Evolutionary conservation across 2,329 filamentous ascomycete genomes (phyloP), one percentile per base, ranked within the genome.

Genomic region (Neofusicoccum sp.): DNA sequence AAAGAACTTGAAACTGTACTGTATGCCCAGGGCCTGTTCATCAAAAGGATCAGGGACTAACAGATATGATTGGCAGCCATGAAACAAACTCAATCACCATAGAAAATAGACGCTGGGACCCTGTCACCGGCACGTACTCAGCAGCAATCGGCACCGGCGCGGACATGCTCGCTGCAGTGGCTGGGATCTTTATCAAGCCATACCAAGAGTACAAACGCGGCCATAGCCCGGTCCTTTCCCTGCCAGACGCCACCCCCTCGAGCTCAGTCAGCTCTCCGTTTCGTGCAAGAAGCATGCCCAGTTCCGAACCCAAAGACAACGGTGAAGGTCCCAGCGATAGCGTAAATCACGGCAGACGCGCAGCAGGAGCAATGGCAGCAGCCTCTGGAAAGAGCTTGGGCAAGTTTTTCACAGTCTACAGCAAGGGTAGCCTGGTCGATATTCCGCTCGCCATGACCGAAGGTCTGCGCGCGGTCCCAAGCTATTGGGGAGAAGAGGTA

Each of bases 61-160:
- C n/a, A n/a, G n/a, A n/a, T n/a, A n/a, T n/a, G n/a, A n/a, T n/a
- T n/a, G n/a, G n/a, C n/a, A n/a, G n/a, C n/a, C n/a, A n/a, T n/a
- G n/a, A n/a, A n/a, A n/a, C n/a, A n/a, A n/a, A n/a, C n/a, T n/a
- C n/a, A 24, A 44, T 74, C 16, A 47, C 61, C 20, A 77, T 78
- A 26, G 68, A 71, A 5, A 70, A 70, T 41, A 62, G 64, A 1
- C 68, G 76, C 16, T 78, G 87, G 6, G 88, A 90, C 68, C 88
- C 88, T 0, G 75, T 90, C n/a, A 89, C 86, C 1, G 86, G 86
- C 3, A 77, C 83, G 4, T 80, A 82, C 2, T 84, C 84, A 3
- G 86, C 86, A 0, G 63, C 87, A 4, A 76, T 82, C 20, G 78
- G 79, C 6, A 82, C 82, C 0, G 70, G 86, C 1, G 79, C 80